Evolutionary conservation across 768 basidiomycete genomes (phyloP).

Genomic region (Suillus decipiens): DNA sequence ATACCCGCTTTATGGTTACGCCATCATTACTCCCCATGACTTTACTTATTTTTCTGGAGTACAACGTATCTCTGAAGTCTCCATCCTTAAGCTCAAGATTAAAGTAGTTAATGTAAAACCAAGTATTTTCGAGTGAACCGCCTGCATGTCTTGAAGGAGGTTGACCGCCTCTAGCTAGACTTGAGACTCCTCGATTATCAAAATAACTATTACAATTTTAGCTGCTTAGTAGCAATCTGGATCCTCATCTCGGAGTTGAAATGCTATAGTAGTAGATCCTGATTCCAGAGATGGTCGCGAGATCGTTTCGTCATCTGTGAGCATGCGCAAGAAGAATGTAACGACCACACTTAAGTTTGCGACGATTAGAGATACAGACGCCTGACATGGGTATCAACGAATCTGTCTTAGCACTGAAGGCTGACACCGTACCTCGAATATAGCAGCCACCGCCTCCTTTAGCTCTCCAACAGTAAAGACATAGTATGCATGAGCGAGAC

Average conservation of each 20-base stretch:
- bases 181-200: not conserved
- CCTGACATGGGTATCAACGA: not conserved
- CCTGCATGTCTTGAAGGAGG: not conserved
- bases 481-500: not conserved
- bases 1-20: not conserved
- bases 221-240: not conserved
- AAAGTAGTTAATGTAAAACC: constrained; percentile 21
- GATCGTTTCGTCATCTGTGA: not conserved
- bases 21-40: not conserved
- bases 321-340: constrained; percentile 3
- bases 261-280: not conserved
- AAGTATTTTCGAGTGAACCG: not conserved
- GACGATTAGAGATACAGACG: not conserved
- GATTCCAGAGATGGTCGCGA: not conserved
- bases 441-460: not conserved
- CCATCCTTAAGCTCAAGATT: not conserved
- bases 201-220: not conserved
- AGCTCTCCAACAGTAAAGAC: not conserved
- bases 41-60: constrained; percentile 2
- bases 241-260: no score
- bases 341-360: not conserved
- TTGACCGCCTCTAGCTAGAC: not conserved
- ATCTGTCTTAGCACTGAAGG: not conserved
- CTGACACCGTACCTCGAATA: not conserved
- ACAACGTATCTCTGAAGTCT: not conserved